phyloP scores from a whole-genome alignment of 2,329 filamentous ascomycete genomes.

The Claviceps sp. region DNA sequence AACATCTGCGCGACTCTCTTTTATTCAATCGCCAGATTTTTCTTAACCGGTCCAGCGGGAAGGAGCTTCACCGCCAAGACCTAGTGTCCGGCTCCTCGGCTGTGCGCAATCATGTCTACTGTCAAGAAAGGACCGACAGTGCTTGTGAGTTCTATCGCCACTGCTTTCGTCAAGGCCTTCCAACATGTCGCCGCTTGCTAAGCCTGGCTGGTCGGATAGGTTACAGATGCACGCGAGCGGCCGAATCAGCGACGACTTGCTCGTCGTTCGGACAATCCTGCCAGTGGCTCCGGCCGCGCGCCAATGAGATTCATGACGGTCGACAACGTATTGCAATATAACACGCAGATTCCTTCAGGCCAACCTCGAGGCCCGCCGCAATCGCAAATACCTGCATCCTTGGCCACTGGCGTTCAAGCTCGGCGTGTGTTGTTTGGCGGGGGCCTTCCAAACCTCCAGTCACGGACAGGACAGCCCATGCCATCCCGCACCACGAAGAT shows the following conservation, averaged over 20 bases:
- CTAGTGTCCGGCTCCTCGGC: neutral
- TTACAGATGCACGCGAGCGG: conserved; percentile 26
- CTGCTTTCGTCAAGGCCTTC: neutral
- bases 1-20: neutral
- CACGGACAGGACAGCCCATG: conserved; percentile 43
- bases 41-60: neutral
- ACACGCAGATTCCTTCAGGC: conserved; percentile 87
- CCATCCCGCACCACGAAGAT: conserved; percentile 86
- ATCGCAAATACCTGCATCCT: conserved; percentile 19
- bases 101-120: conserved; percentile 23
- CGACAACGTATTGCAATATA: conserved; percentile 88
- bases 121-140: conserved; percentile 47
- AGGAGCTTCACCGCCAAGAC: neutral
- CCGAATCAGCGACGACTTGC: conserved; percentile 18
- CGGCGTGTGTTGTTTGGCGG: conserved; percentile 20
- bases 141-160: conserved; percentile 30
- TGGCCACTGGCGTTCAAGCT: conserved; percentile 7
- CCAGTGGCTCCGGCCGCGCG: conserved; percentile 18
- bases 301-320: conserved; percentile 72
- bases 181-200: conserved; percentile 2
- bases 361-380: conserved; percentile 65
- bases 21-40: neutral
- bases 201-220: conserved; percentile 12
- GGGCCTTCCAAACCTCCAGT: conserved; percentile 26
- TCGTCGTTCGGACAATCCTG: conserved; percentile 20